These are phyloP conservation scores for Pythium aristosporum DNA, from an alignment of 352 stramenopile species.

Conservation along the genomic window DNA sequence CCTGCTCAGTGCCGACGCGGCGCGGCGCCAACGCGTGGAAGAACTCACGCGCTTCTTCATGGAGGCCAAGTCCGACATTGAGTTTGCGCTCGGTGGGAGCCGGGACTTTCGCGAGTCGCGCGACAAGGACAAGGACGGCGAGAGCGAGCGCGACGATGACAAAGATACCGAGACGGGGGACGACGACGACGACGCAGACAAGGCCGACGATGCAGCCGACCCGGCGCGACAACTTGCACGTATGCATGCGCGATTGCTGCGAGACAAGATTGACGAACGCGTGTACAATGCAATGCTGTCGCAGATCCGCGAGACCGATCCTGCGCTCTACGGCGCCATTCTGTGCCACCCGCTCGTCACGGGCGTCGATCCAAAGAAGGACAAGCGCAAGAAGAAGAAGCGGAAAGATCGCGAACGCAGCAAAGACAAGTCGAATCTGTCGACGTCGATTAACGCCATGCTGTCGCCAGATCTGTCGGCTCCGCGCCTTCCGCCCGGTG, in stretches of 20 bases:
- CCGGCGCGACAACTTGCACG: constrained; percentile 45
- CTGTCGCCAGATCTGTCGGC: constrained; percentile 67
- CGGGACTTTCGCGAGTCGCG: constrained; percentile 68
- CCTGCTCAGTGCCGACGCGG: constrained; percentile 70
- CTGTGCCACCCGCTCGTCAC: constrained; percentile 83
- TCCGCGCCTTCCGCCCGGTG: constrained; percentile 47
- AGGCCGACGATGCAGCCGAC: constrained; percentile 41
- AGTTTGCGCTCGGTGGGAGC: constrained; percentile 77
- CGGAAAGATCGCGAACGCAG: constrained; percentile 75
- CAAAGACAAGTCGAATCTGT: constrained; percentile 49
- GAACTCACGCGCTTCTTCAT: constrained; percentile 89
- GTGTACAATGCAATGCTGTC: constrained; percentile 79
- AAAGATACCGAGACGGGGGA: constrained; percentile 48
- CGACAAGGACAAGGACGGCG: constrained; percentile 66
- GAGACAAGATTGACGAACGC: constrained; percentile 68
- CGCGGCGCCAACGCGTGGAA: constrained; percentile 77
- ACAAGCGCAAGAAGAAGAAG: constrained; percentile 87
- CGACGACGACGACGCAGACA: constrained; percentile 54
- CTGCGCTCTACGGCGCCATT: constrained; percentile 81
- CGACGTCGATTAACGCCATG: constrained; percentile 46
- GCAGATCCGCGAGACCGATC: constrained; percentile 76
- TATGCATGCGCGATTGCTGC: constrained; percentile 53
- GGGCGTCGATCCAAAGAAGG: constrained; percentile 70
- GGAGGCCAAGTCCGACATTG: constrained; percentile 89
- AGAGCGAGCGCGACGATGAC: constrained; percentile 69